Percentiles rank a stretch among this genome's conserved stretches.
These are phyloP conservation scores for Neopestalotiopsis sp. DNA, from an alignment of 2,329 filamentous ascomycete genomes.

Conservation along the genomic window DNA sequence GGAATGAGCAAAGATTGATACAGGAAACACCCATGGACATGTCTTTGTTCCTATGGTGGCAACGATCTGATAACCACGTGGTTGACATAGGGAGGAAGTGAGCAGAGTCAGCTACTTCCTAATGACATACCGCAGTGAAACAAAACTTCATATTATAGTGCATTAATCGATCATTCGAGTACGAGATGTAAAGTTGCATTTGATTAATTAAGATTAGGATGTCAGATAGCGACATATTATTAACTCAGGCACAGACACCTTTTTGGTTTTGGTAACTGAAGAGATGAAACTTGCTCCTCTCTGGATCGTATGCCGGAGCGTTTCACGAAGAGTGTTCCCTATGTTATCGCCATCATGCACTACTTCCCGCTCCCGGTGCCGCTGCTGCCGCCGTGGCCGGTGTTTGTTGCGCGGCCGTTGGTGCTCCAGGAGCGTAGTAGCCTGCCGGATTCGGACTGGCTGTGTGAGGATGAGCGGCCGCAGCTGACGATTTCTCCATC, in stretches of 20 bases:
- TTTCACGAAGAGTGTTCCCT: not conserved
- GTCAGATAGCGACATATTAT: too few relatives aligned
- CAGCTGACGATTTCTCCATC: constrained; percentile 10
- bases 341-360: not conserved
- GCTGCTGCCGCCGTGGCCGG: not conserved
- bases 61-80: too few relatives aligned
- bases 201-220: too few relatives aligned
- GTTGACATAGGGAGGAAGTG: too few relatives aligned
- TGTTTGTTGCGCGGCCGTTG: not conserved
- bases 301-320: not conserved
- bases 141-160: too few relatives aligned
- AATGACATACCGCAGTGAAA: too few relatives aligned
- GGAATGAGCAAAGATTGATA: too few relatives aligned
- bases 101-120: too few relatives aligned
- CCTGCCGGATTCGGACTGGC: constrained; percentile 10
- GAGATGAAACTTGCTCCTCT: not conserved
- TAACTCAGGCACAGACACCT: not conserved
- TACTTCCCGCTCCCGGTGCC: not conserved
- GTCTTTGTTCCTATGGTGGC: too few relatives aligned
- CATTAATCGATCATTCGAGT: too few relatives aligned
- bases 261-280: not conserved
- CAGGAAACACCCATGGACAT: too few relatives aligned
- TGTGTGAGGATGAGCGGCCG: not conserved
- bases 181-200: too few relatives aligned
- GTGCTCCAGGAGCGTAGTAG: constrained; percentile 15